phyloP scores from a whole-genome alignment of 1,284 basidiomycete genomes.

The Malassezia arunalokei region DNA sequence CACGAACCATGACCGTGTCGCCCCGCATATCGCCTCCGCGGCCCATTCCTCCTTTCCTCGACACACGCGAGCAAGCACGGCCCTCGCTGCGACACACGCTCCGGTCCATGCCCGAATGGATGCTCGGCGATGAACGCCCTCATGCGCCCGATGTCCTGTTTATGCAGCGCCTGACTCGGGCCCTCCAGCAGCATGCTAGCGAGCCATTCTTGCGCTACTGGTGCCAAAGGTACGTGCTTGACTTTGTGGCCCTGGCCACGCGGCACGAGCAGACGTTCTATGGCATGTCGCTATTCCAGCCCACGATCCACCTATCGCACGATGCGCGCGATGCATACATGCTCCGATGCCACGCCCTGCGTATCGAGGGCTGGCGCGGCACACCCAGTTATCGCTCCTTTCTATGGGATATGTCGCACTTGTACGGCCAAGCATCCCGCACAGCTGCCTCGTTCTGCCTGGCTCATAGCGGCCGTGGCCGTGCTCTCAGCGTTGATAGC shows the following conservation, averaged over 20 bases:
- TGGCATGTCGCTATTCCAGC: slow-evolving; percentile 50
- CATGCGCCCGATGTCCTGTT: slow-evolving; percentile 65
- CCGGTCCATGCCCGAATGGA: slow-evolving; percentile 24
- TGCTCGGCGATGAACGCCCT: slow-evolving; percentile 20
- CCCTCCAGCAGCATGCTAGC: slow-evolving; percentile 63
- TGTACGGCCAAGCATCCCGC: neutral
- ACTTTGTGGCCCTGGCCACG: slow-evolving; percentile 64
- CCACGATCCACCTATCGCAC: neutral
- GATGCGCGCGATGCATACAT: neutral
- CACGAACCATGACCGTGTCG: slow-evolving; percentile 49
- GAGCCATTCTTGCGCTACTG: slow-evolving; percentile 65
- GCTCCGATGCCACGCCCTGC: slow-evolving; percentile 4
- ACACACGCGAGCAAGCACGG: slow-evolving; percentile 4
- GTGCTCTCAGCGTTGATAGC: too few relatives aligned
- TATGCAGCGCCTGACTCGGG: slow-evolving; percentile 73
- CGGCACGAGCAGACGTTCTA: slow-evolving; percentile 64
- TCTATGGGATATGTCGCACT: neutral
- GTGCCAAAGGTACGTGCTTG: slow-evolving; percentile 62
- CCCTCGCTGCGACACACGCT: neutral
- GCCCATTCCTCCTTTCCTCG: neutral
- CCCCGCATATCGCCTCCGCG: slow-evolving; percentile 5
- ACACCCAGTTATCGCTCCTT: slow-evolving; percentile 3
- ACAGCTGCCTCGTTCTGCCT: neutral
- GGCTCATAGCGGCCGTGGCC: too few relatives aligned
- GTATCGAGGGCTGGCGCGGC: slow-evolving; percentile 4